phyloP scores from a whole-genome alignment of 805 yeast species.

The Myxozyma neotropica region DNA sequence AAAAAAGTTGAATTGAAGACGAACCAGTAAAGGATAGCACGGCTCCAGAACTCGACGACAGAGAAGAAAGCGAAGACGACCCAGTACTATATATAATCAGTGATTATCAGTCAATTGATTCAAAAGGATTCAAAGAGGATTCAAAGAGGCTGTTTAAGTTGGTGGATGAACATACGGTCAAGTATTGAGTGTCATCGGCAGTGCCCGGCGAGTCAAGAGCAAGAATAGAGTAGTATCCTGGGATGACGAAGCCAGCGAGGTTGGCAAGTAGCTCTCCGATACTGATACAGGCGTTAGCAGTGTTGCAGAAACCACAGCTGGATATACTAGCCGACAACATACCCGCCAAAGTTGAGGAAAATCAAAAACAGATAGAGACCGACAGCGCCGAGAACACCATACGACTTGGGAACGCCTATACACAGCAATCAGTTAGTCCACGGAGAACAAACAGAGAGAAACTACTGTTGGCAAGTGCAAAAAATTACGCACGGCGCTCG shows the following conservation, averaged over 20 bases:
- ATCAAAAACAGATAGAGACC: conserved; percentile 72
- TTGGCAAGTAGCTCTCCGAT: conserved; percentile 92
- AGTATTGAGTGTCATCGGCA: conserved; percentile 80
- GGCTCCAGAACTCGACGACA: conserved; percentile 94
- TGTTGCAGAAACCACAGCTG: background rate
- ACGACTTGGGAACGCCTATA: conserved; percentile 72
- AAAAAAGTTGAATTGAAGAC: background rate
- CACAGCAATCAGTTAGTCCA: background rate
- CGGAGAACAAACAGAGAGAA: too few relatives aligned
- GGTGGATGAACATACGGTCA: conserved; percentile 43
- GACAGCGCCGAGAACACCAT: conserved; percentile 69
- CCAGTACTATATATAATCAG: conserved; percentile 63
- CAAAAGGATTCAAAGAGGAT: too few relatives aligned
- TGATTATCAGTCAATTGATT: too few relatives aligned
- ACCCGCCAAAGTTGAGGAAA: conserved; percentile 88
- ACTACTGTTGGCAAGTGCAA: too few relatives aligned
- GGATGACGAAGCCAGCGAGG: conserved; percentile 85
- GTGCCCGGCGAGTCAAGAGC: conserved; percentile 75
- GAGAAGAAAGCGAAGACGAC: conserved; percentile 93
- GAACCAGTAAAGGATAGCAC: conserved; percentile 83
- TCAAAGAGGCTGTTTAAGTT: too few relatives aligned
- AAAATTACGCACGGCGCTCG: too few relatives aligned
- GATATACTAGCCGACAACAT: conserved; percentile 8
- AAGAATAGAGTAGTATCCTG: conserved; percentile 82
- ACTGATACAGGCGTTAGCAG: conserved; percentile 12